phyloP scores from a whole-genome alignment of 306 rosid genomes.

The Medicago ruthenica region DNA sequence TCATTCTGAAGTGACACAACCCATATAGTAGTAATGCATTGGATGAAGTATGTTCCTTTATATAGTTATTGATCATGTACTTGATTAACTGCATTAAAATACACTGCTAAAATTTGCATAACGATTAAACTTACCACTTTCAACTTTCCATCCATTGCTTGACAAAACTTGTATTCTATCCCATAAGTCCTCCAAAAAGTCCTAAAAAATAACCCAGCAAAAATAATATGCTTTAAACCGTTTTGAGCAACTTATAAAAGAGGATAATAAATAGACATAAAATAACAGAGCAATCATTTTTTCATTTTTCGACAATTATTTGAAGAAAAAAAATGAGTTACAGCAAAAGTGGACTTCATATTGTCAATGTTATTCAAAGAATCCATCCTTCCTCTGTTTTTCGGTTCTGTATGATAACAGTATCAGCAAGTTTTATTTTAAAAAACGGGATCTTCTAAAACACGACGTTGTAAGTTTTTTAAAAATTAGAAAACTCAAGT shows the following conservation, averaged over 20 bases:
- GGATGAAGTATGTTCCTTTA: neutral
- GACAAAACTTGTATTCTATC: constrained; percentile 73
- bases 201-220: constrained; percentile 57
- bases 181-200: constrained; percentile 97
- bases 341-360: neutral
- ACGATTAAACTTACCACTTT: constrained; percentile 68
- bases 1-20: constrained; percentile 13
- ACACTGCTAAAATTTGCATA: constrained; percentile 1
- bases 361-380: constrained; percentile 13
- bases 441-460: neutral
- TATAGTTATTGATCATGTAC: neutral
- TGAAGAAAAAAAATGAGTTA: neutral
- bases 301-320: neutral
- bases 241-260: constrained; percentile 12
- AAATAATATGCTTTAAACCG: constrained; percentile 21
- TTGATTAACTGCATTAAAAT: constrained; percentile 7
- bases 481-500: neutral
- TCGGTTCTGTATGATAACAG: neutral
- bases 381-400: constrained; percentile 1
- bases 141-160: constrained; percentile 90
- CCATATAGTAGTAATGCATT: constrained; percentile 1
- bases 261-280: neutral
- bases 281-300: neutral
- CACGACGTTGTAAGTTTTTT: neutral
- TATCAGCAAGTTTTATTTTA: neutral